A percentile compares a stretch with the other conserved stretches of the same genome.
Conservation (phyloP, 139 green algal species). For the Tetraselmis chui region DNA sequence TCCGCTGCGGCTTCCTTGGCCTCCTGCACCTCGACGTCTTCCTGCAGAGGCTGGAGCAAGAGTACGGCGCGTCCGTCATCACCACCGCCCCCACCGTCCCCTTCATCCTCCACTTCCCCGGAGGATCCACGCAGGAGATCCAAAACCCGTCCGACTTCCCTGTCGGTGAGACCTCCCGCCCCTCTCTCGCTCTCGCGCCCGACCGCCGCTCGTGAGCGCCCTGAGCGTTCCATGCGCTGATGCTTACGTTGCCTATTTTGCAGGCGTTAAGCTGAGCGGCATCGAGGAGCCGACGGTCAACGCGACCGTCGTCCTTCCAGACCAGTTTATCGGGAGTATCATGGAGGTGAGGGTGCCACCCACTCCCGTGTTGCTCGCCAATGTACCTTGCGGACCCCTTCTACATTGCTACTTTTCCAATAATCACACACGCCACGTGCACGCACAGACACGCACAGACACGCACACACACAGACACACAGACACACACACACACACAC, state of each 20-base stretch:
- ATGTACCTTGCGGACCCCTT: too few relatives aligned
- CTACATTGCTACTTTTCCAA: too few relatives aligned
- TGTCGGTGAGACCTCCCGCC: too few relatives aligned
- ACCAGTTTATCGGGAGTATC: constrained; percentile 53
- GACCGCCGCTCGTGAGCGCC: too few relatives aligned
- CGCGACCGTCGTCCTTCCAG: constrained; percentile 79
- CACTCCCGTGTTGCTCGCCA: too few relatives aligned
- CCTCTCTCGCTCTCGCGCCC: too few relatives aligned
- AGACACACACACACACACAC: too few relatives aligned
- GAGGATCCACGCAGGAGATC: constrained; percentile 33
- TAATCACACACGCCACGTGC: too few relatives aligned
- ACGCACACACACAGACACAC: too few relatives aligned
- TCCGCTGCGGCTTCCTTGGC: constrained; percentile 83
- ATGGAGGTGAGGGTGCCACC: constrained; percentile 49
- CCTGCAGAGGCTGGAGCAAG: constrained; percentile 71
- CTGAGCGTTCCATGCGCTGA: too few relatives aligned
- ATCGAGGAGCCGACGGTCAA: constrained; percentile 81
- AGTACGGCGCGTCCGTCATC: constrained; percentile 71
- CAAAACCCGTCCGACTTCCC: constrained; percentile 68
- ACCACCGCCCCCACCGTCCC: constrained; percentile 83
- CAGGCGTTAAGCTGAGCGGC: not conserved
- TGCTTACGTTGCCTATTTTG: too few relatives aligned
- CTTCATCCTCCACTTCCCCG: constrained; percentile 51
- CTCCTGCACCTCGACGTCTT: constrained; percentile 95
- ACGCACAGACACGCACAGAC: too few relatives aligned